Evolutionary conservation across 2,329 filamentous ascomycete genomes (phyloP).

Genomic region (Claviceps sp.): DNA sequence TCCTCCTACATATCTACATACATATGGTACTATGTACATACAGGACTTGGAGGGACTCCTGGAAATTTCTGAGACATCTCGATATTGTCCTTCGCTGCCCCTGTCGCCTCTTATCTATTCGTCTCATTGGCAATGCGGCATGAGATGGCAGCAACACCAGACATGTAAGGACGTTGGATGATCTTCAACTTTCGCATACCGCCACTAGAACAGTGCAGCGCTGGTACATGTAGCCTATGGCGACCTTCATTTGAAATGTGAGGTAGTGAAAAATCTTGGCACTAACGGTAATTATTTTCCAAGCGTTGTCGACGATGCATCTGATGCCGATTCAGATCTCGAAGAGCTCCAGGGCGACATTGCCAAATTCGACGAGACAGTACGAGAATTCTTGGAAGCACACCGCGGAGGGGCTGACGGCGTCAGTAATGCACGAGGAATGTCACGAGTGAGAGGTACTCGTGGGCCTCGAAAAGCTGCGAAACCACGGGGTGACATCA

Average conservation of each 20-base stretch:
- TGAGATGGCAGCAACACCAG: not conserved
- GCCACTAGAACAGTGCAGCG: not conserved
- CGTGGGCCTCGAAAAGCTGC: conserved; percentile 45
- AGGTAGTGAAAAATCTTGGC: no score
- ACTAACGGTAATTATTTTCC: conserved; percentile 2
- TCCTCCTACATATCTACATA: no score
- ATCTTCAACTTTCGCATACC: not conserved
- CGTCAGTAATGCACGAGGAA: conserved; percentile 10
- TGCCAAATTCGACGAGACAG: conserved; percentile 28
- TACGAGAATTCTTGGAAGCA: conserved; percentile 25
- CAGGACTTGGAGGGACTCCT: not conserved
- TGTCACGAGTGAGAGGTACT: conserved; percentile 15
- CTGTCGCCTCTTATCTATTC: not conserved
- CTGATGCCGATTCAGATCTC: conserved; percentile 31
- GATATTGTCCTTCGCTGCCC: not conserved
- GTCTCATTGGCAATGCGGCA: not conserved
- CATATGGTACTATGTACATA: no score
- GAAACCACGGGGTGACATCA: conserved; percentile 60
- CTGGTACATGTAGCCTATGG: not conserved
- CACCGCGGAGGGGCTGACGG: conserved; percentile 18
- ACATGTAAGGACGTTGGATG: not conserved
- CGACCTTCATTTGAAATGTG: not conserved
- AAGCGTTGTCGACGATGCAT: conserved; percentile 16
- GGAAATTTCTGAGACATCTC: not conserved
- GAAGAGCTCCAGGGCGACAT: conserved; percentile 31